Evolutionary conservation across 177 flowering plant genomes (phyloP).

Genomic region (Vitis hybrid): DNA sequence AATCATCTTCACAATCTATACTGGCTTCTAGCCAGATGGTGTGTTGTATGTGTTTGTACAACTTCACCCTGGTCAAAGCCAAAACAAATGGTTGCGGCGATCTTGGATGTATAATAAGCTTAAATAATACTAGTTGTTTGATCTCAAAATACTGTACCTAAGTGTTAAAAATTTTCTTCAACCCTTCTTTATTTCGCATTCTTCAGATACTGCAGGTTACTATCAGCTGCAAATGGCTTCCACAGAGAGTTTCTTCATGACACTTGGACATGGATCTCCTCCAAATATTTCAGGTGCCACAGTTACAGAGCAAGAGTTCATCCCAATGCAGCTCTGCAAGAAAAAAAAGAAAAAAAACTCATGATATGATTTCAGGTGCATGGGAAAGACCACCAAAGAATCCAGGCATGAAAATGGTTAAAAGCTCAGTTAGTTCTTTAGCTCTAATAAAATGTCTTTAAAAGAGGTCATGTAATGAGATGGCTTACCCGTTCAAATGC

Average conservation of each 20-base stretch:
- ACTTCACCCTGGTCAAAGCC: slow-evolving; percentile 48
- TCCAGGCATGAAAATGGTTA: too few relatives aligned
- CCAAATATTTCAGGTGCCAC: slow-evolving; percentile 67
- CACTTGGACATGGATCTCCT: slow-evolving; percentile 76
- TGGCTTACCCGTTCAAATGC: slow-evolving; percentile 40
- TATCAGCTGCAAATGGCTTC: slow-evolving; percentile 70
- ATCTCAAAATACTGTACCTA: slow-evolving; percentile 1
- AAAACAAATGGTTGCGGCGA: slow-evolving; percentile 16
- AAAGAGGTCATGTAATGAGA: neutral
- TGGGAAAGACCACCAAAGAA: neutral
- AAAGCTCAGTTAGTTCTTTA: too few relatives aligned
- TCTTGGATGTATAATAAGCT: slow-evolving; percentile 14
- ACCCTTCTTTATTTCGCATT: slow-evolving; percentile 10
- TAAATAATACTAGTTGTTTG: neutral
- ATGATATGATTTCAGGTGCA: neutral
- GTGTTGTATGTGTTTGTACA: slow-evolving; percentile 54
- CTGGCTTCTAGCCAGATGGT: slow-evolving; percentile 27
- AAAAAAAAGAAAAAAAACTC: neutral
- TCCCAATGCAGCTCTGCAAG: slow-evolving; percentile 63
- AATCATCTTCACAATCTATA: slow-evolving; percentile 25
- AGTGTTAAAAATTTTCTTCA: slow-evolving; percentile 5
- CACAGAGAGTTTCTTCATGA: slow-evolving; percentile 75
- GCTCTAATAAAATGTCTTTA: too few relatives aligned
- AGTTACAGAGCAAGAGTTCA: slow-evolving; percentile 53
- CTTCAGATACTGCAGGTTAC: neutral